Base-by-base conservation (phyloP, 495 filamentous ascomycete species). In the Pyrenula aspistea region DNA sequence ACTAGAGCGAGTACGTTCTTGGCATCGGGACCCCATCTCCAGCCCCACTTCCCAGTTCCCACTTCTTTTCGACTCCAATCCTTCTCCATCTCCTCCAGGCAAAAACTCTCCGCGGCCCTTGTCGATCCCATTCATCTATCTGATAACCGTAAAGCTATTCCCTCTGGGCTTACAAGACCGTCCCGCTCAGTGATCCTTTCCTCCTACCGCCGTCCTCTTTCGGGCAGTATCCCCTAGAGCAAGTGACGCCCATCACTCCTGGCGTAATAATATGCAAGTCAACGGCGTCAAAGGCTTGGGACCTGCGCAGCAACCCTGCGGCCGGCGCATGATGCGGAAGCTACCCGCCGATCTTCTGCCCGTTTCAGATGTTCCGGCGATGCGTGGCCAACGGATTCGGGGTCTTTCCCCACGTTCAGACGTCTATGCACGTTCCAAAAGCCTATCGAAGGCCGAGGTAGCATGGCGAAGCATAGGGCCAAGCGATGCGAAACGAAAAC, bases 271-370 rank as follows among this genome's bases (percentile, higher is more conserved):
- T 4, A 4, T 42, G 31, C 4, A 42, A 42, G 31, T 4, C 31
- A 15, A 4, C 4, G 31, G 31, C 15, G 8, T 15, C 31, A 15
- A 42, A 4, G 63, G 58, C 25, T 51, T 62, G 10, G 49, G 67
- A 19, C 57, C 57, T 25, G 22, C 55, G 15, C 19, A n/a, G 20
- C 64, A 71, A 57, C 64, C 70, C 1, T 64, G 68, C 0, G 73
- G 73, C 21, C 73, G 75, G 60, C 72, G 74, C 20, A 65, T 77
- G 31, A 42, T n/a, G n/a, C n/a, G n/a, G n/a, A n/a, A n/a, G n/a
- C n/a, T n/a, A n/a, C n/a, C n/a, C 31, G 31, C 15, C 31, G 31
- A 42, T 42, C 31, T 4, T 8, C 31, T 42, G 31, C 31, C 31
- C 31, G 31, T 42, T 42, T 42, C 31, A 42, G 31, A 15, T n/a